phyloP scores from a whole-genome alignment of 768 basidiomycete genomes.

The Hypholoma sublateritium region DNA sequence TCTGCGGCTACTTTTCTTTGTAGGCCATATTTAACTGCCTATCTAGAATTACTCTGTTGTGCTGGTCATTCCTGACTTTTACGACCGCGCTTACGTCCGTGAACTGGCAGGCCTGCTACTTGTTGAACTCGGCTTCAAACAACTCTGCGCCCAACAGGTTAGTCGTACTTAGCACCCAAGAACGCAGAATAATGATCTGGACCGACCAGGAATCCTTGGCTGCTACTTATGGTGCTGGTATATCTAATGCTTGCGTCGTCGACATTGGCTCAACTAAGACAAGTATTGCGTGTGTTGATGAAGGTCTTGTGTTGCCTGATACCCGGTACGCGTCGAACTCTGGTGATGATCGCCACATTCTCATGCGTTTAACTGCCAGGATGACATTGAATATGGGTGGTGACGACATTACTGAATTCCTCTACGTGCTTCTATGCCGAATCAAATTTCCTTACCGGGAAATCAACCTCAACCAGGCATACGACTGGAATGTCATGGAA shows the following conservation, averaged over 20 bases:
- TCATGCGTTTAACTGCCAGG: slow-evolving; percentile 33
- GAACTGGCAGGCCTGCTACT: slow-evolving; percentile 75
- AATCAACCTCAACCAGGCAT: slow-evolving; percentile 68
- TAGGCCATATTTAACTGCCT: slow-evolving; percentile 20
- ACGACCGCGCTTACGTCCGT: slow-evolving; percentile 80
- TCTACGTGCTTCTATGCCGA: slow-evolving; percentile 74
- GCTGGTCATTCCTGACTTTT: slow-evolving; percentile 90
- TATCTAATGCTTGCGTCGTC: slow-evolving; percentile 93
- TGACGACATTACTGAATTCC: slow-evolving; percentile 91
- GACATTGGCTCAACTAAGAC: slow-evolving; percentile 88
- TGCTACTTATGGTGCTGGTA: slow-evolving; percentile 93
- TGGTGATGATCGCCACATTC: neutral
- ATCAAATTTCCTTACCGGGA: slow-evolving; percentile 90
- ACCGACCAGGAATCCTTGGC: slow-evolving; percentile 78
- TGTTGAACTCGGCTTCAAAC: slow-evolving; percentile 85
- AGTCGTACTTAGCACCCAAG: slow-evolving; percentile 9
- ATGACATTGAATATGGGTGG: slow-evolving; percentile 87
- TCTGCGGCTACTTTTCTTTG: slow-evolving; percentile 11
- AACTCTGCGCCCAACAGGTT: slow-evolving; percentile 90
- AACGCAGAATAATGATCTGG: neutral
- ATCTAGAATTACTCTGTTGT: slow-evolving; percentile 87
- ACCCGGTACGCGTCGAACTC: slow-evolving; percentile 58
- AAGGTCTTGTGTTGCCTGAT: slow-evolving; percentile 85
- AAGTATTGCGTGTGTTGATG: slow-evolving; percentile 91
- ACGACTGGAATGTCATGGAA: slow-evolving; percentile 92